These are phyloP conservation scores for Nigrospora sphaerica DNA, from an alignment of 2,329 filamentous ascomycete species.

Conservation along the genomic window DNA sequence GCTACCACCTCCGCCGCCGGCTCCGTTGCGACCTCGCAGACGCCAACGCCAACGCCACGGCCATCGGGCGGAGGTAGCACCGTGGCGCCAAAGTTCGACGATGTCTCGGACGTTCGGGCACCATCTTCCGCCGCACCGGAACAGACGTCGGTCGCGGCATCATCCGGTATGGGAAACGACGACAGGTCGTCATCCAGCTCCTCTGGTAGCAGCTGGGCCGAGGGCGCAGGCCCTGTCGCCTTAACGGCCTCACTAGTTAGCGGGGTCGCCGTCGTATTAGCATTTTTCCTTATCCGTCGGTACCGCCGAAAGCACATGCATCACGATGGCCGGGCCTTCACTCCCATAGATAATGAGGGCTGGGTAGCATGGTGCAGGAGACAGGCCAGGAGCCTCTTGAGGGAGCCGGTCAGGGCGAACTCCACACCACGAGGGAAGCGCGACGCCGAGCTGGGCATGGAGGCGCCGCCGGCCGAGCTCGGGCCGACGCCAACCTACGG, in stretches of 20 bases:
- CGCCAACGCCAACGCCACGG: background rate
- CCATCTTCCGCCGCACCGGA: background rate
- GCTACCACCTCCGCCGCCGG: background rate
- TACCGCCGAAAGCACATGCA: background rate
- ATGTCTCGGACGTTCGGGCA: background rate
- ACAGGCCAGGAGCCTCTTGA: background rate
- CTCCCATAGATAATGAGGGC: background rate
- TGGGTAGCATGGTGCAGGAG: background rate
- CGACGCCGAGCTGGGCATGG: background rate
- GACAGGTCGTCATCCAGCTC: background rate
- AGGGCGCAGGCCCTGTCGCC: background rate
- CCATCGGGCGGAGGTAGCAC: background rate
- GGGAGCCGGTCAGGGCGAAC: background rate
- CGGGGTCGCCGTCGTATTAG: background rate
- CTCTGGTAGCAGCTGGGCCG: background rate
- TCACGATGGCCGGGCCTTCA: background rate
- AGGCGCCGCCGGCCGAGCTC: background rate
- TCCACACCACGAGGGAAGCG: background rate
- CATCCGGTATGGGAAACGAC: background rate
- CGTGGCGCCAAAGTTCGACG: background rate
- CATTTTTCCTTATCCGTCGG: background rate
- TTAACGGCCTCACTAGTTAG: background rate
- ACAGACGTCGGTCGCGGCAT: background rate
- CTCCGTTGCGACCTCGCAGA: background rate
- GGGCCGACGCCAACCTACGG: background rate